Evolutionary conservation across 2,329 filamentous ascomycete genomes (phyloP), one percentile per base, ranked within the genome.

Genomic region (Aspergillus flavus): DNA sequence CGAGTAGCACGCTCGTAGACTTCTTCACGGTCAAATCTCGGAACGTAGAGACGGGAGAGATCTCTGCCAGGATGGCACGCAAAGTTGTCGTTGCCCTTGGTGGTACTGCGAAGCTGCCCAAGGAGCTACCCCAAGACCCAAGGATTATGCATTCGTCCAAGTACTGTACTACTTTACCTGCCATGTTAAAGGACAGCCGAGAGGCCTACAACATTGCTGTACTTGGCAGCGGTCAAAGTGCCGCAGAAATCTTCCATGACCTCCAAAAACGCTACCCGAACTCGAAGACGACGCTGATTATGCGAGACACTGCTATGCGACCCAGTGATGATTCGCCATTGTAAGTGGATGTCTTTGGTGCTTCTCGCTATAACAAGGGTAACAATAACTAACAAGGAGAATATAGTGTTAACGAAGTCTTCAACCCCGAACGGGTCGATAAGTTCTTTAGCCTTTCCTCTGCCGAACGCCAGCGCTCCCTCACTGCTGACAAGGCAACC

Each of bases 281-380:
- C 75, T 88, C 91, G 32, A 85, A 87, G 70, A 94, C 93, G 0
- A 86, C 84, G 41, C 80, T 99, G 62, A 82, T 97, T 64, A 94
- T 97, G 83, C 89, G 92, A 69, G 89, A 90, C 48, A 87, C 93
- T 66, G 93, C 94, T 61, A 80, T 99, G 64, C 89, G 91, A 70
- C 94, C 94, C 1, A 96, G 93, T 74, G 94, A 99, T 75, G 95
- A 98, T 77, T 97, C 93, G 59, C 95, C 94, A 21, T 98, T 98
- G 91, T 94, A 83, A 82, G 91, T 66, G 34, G 34, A 61, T 7
- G 28, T 41, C n/a, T 34, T 48, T 52, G 30, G 46, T 41, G 6
- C 12, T 21, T 41, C 28, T n/a, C n/a, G 41, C 56, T 41, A 23
- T 14, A 43, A 53, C 64, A 48, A 53, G 65, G 6, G 39, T 19